Conservation (phyloP, 140 eudicot species). For the Erigeron philadelphicus region DNA sequence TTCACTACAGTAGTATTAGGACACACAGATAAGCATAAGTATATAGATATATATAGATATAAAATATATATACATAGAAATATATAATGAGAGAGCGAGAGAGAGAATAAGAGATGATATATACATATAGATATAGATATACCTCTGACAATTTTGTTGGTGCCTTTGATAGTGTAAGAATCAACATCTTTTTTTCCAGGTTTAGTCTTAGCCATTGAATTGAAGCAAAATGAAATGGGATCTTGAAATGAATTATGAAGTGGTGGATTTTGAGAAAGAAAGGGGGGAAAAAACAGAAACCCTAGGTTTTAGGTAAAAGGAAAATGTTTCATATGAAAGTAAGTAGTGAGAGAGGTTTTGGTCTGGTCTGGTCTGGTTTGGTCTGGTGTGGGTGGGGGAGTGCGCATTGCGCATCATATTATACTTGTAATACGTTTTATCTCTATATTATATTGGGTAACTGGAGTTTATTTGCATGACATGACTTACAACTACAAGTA, state of each 20-base stretch:
- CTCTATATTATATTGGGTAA: too few relatives aligned
- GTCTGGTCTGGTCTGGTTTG: too few relatives aligned
- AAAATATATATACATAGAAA: too few relatives aligned
- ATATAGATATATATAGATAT: too few relatives aligned
- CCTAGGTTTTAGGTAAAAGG: constrained; percentile 25
- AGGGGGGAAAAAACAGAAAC: constrained; percentile 22
- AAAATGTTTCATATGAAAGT: background rate
- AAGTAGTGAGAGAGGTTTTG: background rate
- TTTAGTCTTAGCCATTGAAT: constrained; percentile 61
- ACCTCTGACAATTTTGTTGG: constrained; percentile 66
- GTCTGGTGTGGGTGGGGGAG: background rate
- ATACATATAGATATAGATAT: constrained; percentile 23
- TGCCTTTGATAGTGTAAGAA: constrained; percentile 60
- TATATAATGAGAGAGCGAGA: too few relatives aligned
- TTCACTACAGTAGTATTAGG: too few relatives aligned
- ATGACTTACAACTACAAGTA: too few relatives aligned
- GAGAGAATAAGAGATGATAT: background rate
- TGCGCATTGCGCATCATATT: background rate
- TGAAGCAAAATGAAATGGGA: background rate
- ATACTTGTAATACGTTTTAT: background rate
- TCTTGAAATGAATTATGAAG: too few relatives aligned
- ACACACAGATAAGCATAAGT: too few relatives aligned
- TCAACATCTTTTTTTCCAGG: constrained; percentile 60
- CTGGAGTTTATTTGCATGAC: too few relatives aligned
- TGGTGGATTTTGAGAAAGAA: too few relatives aligned